These are phyloP conservation scores for Entrophospora sp. DNA, from an alignment of 192 early-diverging fungal genomes.

Conservation along the genomic window DNA sequence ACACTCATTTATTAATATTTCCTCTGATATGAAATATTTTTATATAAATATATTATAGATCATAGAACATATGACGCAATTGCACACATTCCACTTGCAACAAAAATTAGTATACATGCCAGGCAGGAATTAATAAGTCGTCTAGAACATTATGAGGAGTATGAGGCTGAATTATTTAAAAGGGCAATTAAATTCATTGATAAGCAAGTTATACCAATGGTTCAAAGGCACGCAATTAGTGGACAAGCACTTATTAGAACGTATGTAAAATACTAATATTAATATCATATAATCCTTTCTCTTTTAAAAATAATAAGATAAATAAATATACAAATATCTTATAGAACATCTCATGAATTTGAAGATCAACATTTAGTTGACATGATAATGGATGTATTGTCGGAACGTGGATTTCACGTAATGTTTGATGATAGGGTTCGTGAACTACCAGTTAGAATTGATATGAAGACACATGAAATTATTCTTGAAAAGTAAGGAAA, in stretches of 20 bases:
- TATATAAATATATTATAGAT: conserved; percentile 18
- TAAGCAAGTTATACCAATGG: conserved; percentile 35
- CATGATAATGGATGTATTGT: conserved; percentile 48
- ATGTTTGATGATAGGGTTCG: conserved; percentile 42
- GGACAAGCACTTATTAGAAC: conserved; percentile 46
- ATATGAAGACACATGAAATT: conserved; percentile 41
- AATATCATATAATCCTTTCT: background rate
- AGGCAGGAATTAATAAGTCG: conserved; percentile 45
- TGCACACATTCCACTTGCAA: conserved; percentile 48
- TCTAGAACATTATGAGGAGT: conserved; percentile 45
- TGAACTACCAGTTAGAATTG: conserved; percentile 38
- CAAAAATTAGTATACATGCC: conserved; percentile 51
- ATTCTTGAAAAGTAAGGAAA: conserved; percentile 40
- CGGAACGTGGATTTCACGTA: conserved; percentile 48
- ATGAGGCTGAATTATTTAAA: conserved; percentile 34
- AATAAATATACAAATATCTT: background rate
- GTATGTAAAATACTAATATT: conserved; percentile 22
- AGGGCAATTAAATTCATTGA: conserved; percentile 44
- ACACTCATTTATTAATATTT: background rate
- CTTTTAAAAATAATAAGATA: background rate
- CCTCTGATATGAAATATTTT: background rate
- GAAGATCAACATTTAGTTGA: conserved; percentile 39
- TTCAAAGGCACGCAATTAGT: conserved; percentile 45
- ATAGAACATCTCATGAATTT: conserved; percentile 35
- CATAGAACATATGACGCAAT: conserved; percentile 46